Percentiles rank a stretch among this genome's conserved stretches.
These are phyloP conservation scores for Arthrinium puccinioides DNA, from an alignment of 2,329 filamentous ascomycete genomes.

Conservation along the genomic window DNA sequence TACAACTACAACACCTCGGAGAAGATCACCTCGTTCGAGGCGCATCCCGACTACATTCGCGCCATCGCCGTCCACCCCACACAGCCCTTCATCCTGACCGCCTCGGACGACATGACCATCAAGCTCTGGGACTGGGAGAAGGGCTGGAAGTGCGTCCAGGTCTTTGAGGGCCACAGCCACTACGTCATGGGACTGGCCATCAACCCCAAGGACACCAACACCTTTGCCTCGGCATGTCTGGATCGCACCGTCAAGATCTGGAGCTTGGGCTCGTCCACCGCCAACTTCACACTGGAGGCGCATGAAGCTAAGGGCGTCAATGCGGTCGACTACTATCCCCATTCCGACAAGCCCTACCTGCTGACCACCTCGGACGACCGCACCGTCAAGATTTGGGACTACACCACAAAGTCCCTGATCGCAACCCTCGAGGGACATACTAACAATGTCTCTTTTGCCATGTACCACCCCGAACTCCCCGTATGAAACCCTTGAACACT, in stretches of 20 bases:
- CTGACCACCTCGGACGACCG: slow-evolving; percentile 94
- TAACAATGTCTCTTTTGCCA: slow-evolving; percentile 96
- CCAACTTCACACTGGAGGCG: slow-evolving; percentile 94
- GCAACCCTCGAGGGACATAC: slow-evolving; percentile 95
- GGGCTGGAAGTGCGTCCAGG: slow-evolving; percentile 93
- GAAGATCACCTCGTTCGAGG: slow-evolving; percentile 95
- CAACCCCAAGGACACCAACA: slow-evolving; percentile 96
- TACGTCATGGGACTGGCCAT: slow-evolving; percentile 96
- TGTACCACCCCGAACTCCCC: slow-evolving; percentile 93
- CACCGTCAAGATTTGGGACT: slow-evolving; percentile 98
- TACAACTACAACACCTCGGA: slow-evolving; percentile 99
- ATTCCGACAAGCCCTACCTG: slow-evolving; percentile 74
- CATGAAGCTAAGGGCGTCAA: slow-evolving; percentile 98
- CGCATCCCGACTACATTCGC: slow-evolving; percentile 96
- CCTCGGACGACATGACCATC: slow-evolving; percentile 97
- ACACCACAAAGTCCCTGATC: slow-evolving; percentile 95
- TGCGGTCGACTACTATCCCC: slow-evolving; percentile 84
- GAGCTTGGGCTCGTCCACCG: slow-evolving; percentile 86
- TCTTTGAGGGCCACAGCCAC: slow-evolving; percentile 93
- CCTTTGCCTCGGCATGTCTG: slow-evolving; percentile 84
- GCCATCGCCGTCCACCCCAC: slow-evolving; percentile 94
- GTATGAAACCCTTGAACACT: background rate
- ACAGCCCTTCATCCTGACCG: slow-evolving; percentile 91
- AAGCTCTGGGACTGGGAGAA: slow-evolving; percentile 99
- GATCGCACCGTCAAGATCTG: slow-evolving; percentile 97